These are phyloP conservation scores for Epichloe baconii DNA, from an alignment of 2,329 filamentous ascomycete genomes.

Conservation along the genomic window DNA sequence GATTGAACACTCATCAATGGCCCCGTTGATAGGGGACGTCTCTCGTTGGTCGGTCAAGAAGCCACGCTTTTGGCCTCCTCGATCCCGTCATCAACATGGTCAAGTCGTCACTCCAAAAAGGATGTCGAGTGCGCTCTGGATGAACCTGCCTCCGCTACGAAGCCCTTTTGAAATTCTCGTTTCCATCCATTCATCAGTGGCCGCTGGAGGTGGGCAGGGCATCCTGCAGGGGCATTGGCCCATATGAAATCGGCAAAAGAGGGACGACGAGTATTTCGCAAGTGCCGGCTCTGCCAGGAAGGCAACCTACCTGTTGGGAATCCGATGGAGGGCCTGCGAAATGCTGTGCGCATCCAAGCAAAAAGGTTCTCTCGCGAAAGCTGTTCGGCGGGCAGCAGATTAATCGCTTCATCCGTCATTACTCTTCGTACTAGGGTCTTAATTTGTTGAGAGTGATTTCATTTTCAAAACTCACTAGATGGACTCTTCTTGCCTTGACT, in stretches of 20 bases:
- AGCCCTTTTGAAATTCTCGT: conserved; percentile 6
- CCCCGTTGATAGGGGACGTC: too few species aligned
- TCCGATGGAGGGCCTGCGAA: conserved; percentile 2
- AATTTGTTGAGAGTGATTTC: too few species aligned
- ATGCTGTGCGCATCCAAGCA: conserved; percentile 4
- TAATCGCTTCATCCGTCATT: not conserved
- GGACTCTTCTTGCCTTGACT: too few species aligned
- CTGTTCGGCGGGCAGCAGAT: not conserved
- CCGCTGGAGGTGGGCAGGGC: conserved; percentile 1
- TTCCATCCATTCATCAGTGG: conserved; percentile 6
- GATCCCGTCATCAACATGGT: conserved; percentile 3
- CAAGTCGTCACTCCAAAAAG: not conserved
- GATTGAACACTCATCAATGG: too few species aligned
- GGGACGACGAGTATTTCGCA: not conserved
- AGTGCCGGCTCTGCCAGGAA: not conserved
- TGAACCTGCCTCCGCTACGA: conserved; percentile 5
- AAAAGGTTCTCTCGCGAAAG: conserved; percentile 7
- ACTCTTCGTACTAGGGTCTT: too few species aligned
- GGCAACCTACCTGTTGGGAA: not conserved
- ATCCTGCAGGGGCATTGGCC: too few species aligned
- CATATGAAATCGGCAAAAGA: not conserved
- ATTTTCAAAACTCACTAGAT: too few species aligned
- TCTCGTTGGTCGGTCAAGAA: too few species aligned
- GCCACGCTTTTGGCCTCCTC: too few species aligned
- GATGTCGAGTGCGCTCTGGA: conserved; percentile 4